These are phyloP conservation scores for Microdochium trichocladiopsis DNA, from an alignment of 2,329 filamentous ascomycete species.

Conservation along the genomic window DNA sequence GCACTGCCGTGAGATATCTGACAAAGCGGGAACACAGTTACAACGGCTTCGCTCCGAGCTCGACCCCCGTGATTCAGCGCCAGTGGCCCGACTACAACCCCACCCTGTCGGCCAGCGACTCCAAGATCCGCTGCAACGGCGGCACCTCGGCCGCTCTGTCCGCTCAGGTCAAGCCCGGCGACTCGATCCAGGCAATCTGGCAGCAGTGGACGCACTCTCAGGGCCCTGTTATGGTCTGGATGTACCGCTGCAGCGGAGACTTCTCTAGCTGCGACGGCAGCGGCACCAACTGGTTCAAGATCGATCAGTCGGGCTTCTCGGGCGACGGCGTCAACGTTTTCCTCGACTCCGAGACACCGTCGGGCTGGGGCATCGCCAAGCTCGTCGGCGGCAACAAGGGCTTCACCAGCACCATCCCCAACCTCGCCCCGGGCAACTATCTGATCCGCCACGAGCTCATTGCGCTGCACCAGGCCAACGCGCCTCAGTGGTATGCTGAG, in stretches of 20 bases:
- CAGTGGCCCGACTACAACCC: slow-evolving; percentile 54
- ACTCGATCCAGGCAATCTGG: slow-evolving; percentile 42
- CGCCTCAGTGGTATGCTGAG: slow-evolving; percentile 48
- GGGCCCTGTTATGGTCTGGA: slow-evolving; percentile 52
- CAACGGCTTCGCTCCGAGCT: slow-evolving; percentile 40
- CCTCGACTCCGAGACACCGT: slow-evolving; percentile 47
- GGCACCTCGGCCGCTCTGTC: slow-evolving; percentile 37
- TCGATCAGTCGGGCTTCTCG: not conserved
- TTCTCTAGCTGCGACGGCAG: slow-evolving; percentile 42
- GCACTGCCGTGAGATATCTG: not conserved
- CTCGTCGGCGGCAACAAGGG: slow-evolving; percentile 31
- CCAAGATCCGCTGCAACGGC: slow-evolving; percentile 48
- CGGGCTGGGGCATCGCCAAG: slow-evolving; percentile 37
- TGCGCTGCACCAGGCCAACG: slow-evolving; percentile 39
- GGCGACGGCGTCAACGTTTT: slow-evolving; percentile 43
- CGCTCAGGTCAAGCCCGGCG: slow-evolving; percentile 38
- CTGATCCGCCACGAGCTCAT: slow-evolving; percentile 52
- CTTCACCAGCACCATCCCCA: slow-evolving; percentile 44
- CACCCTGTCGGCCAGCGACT: slow-evolving; percentile 36
- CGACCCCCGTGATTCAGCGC: slow-evolving; percentile 45
- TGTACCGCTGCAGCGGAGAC: slow-evolving; percentile 42
- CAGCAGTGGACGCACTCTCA: slow-evolving; percentile 51
- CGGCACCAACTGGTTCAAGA: not conserved
- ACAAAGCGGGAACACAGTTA: slow-evolving; percentile 17
- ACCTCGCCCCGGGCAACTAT: slow-evolving; percentile 45